Conservation (phyloP, 768 basidiomycete genomes). For the Termitomyces sp. region DNA sequence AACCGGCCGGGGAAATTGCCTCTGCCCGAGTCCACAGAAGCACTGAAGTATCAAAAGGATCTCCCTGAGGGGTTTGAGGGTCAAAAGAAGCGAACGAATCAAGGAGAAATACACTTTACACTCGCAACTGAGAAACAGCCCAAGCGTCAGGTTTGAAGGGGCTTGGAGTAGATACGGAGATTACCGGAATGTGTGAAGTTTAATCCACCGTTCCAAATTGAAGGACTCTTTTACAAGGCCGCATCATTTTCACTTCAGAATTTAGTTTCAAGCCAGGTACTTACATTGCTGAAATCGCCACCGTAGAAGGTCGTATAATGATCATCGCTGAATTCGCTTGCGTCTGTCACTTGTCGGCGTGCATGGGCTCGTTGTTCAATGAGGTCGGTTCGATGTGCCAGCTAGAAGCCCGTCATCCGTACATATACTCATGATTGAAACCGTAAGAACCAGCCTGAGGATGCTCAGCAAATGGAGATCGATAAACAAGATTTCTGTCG, state of each 20-base stretch:
- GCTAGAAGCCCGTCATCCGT: background rate
- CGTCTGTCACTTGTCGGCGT: conserved; percentile 19
- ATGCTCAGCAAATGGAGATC: conserved; percentile 35
- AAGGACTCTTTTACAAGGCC: background rate
- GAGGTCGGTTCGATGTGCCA: background rate
- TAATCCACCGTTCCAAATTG: background rate
- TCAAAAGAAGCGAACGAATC: background rate
- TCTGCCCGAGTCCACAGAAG: conserved; percentile 51
- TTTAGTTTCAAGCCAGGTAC: background rate
- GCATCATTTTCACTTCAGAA: background rate
- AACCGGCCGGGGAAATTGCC: conserved; percentile 27
- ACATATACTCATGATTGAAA: conserved; percentile 8
- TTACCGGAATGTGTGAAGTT: background rate
- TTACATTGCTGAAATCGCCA: background rate
- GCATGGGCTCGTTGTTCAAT: background rate
- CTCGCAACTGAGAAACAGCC: background rate
- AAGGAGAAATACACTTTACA: background rate
- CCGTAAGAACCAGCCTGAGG: conserved; percentile 31
- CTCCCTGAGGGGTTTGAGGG: conserved; percentile 23
- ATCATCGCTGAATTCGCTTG: background rate
- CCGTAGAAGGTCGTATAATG: background rate
- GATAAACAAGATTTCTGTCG: conserved; percentile 41
- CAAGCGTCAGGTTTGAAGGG: background rate
- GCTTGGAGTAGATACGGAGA: background rate
- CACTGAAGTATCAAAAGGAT: background rate